Evolutionary conservation across 345 rosid species (phyloP), one percentile per base, ranked within the genome.

Genomic region (Dovyalis caffra): DNA sequence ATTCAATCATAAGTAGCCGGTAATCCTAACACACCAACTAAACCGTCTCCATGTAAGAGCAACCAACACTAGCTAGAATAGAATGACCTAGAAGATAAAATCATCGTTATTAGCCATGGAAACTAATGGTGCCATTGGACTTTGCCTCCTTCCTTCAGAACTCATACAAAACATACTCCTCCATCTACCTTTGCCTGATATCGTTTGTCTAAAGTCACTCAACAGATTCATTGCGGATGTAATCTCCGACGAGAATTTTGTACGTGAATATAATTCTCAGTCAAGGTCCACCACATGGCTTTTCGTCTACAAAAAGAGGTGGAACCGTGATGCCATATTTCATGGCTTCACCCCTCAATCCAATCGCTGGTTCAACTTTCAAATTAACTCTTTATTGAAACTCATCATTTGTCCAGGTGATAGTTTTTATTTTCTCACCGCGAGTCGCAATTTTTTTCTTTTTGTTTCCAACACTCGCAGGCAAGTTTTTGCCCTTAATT

Each of bases 71-170:
- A n/a, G n/a, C n/a, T n/a, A n/a, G n/a, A n/a, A n/a, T n/a, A n/a
- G n/a, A n/a, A n/a, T n/a, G n/a, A n/a, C n/a, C n/a, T n/a, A n/a
- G n/a, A n/a, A n/a, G n/a, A n/a, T n/a, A n/a, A n/a, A n/a, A n/a
- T n/a, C n/a, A n/a, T n/a, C n/a, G n/a, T n/a, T n/a, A n/a, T n/a
- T n/a, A n/a, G n/a, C n/a, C n/a, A n/a, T n/a, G n/a, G n/a, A n/a
- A n/a, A n/a, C n/a, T n/a, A n/a, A n/a, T n/a, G 74, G 74, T 14
- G 26, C 82, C 12, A 69, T 91, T 8, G 92, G 93, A 18, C 88
- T 93, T 23, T 88, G 89, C 85, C 93, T 88, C 62, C 98, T 93
- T 45, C 97, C 98, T 1, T 84, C 88, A 0, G 97, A 90, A 38
- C 90, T 93, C 78, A 90, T 88, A 38, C 92, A 87, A n/a, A 83